Evolutionary conservation across 2,329 filamentous ascomycete genomes (phyloP).

Genomic region (Venturia oleaginea): DNA sequence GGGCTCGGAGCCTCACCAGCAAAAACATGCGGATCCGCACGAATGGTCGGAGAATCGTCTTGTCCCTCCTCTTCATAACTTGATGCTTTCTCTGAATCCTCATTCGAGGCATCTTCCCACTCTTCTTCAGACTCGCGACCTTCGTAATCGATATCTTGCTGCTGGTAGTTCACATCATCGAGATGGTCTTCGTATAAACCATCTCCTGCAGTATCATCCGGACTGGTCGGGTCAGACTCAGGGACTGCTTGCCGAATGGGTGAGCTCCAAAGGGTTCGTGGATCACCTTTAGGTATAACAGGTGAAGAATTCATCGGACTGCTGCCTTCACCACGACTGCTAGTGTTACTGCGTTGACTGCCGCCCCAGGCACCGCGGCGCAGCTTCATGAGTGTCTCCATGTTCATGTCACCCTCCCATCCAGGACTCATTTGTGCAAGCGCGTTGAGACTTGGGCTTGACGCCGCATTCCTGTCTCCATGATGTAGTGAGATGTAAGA

Average conservation of each 20-base stretch:
- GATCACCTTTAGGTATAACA: conserved; percentile 26
- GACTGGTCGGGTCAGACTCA: conserved; percentile 15
- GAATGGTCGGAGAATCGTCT: conserved; percentile 1
- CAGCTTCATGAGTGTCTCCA: conserved; percentile 63
- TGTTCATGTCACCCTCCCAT: conserved; percentile 58
- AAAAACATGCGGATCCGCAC: neutral
- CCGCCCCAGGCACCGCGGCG: conserved; percentile 72
- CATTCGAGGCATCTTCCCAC: neutral
- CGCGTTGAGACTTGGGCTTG: conserved; percentile 68
- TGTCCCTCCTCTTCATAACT: neutral
- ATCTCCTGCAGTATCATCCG: neutral
- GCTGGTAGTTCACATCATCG: neutral
- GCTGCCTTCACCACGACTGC: conserved; percentile 16
- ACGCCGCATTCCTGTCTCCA: conserved; percentile 38
- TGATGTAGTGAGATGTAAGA: conserved; percentile 52
- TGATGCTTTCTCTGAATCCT: neutral
- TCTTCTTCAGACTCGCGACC: neutral
- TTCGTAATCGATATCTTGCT: neutral
- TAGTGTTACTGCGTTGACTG: conserved; percentile 57
- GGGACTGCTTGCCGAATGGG: conserved; percentile 23
- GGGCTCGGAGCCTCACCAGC: neutral
- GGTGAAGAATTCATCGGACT: conserved; percentile 28
- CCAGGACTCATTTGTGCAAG: conserved; percentile 49
- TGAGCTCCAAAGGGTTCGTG: conserved; percentile 21
- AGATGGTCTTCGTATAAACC: neutral